Evolutionary conservation across 495 filamentous ascomycete species (phyloP).

Genomic region (Hypoxylon crocopeplum): DNA sequence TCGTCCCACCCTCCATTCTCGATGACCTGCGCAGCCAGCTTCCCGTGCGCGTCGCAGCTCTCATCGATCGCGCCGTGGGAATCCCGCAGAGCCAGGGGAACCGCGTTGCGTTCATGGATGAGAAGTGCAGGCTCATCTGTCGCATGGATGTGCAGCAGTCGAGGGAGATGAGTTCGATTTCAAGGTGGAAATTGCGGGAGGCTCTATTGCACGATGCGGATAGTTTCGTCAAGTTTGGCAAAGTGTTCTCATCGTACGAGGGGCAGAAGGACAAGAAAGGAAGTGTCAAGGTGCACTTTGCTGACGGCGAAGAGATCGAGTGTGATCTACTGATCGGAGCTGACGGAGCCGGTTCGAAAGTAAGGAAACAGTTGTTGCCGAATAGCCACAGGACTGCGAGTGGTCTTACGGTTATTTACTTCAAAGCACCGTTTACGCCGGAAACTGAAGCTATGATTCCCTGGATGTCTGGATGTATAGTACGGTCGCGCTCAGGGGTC

Average conservation of each 20-base stretch:
- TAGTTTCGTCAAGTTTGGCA: slow-evolving; percentile 46
- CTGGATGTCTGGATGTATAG: slow-evolving; percentile 15
- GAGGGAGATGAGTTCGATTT: slow-evolving; percentile 24
- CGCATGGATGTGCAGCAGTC: slow-evolving; percentile 3
- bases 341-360: slow-evolving; percentile 47
- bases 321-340: slow-evolving; percentile 54
- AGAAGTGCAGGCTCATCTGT: neutral
- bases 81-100: slow-evolving; percentile 23
- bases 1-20: slow-evolving; percentile 26
- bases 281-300: slow-evolving; percentile 43
- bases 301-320: slow-evolving; percentile 43
- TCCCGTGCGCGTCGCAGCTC: slow-evolving; percentile 8
- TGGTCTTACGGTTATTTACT: slow-evolving; percentile 31
- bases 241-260: slow-evolving; percentile 41
- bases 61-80: slow-evolving; percentile 14
- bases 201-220: slow-evolving; percentile 32
- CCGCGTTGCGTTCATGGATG: slow-evolving; percentile 24
- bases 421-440: slow-evolving; percentile 34
- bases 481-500: neutral
- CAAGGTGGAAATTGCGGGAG: slow-evolving; percentile 24
- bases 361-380: slow-evolving; percentile 52
- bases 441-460: slow-evolving; percentile 22
- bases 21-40: slow-evolving; percentile 20
- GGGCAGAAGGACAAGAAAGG: slow-evolving; percentile 12
- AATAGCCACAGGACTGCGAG: slow-evolving; percentile 20